Evolutionary conservation across 139 green algal species (phyloP), one percentile per base, ranked within the genome.

Genomic region (Chlamydomonas schloesseri): DNA sequence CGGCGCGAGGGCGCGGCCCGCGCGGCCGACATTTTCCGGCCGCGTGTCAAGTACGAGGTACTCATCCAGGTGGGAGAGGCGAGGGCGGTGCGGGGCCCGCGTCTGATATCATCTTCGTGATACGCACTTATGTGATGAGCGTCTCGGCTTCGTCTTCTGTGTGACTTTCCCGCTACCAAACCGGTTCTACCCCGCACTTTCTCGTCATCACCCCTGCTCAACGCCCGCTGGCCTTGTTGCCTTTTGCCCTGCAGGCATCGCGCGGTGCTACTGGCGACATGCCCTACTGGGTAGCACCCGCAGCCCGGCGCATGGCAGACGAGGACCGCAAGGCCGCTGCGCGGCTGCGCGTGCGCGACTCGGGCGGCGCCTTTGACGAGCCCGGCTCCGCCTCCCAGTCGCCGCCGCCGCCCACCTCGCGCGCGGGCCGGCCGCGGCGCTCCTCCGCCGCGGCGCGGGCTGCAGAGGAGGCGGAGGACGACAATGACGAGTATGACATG

Each of bases 41-140:
- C 57, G 36, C 57, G 57, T 10, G 58, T 13, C 57, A 82, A 47
- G n/a, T 20, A 14, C 20, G 57, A 31, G n/a, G 21, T 82, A 57
- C 33, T 82, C 5, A 33, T 71, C 36, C 57, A 82, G 75, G 75
- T 82, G 57, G 46, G 69, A n/a, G n/a, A n/a, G n/a, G n/a, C n/a
- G n/a, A n/a, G n/a, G n/a, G n/a, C n/a, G n/a, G n/a, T n/a, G n/a
- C n/a, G n/a, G n/a, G n/a, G n/a, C n/a, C n/a, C n/a, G n/a, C n/a
- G n/a, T n/a, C n/a, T n/a, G n/a, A n/a, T n/a, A n/a, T n/a, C n/a
- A n/a, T n/a, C n/a, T n/a, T n/a, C n/a, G n/a, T n/a, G n/a, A n/a
- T n/a, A n/a, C n/a, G n/a, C n/a, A n/a, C n/a, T n/a, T n/a, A n/a
- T n/a, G n/a, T n/a, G n/a, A n/a, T n/a, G n/a, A n/a, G n/a, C n/a